Conservation (phyloP, 202 grass and related monocot species). For the Carex arenaria region DNA sequence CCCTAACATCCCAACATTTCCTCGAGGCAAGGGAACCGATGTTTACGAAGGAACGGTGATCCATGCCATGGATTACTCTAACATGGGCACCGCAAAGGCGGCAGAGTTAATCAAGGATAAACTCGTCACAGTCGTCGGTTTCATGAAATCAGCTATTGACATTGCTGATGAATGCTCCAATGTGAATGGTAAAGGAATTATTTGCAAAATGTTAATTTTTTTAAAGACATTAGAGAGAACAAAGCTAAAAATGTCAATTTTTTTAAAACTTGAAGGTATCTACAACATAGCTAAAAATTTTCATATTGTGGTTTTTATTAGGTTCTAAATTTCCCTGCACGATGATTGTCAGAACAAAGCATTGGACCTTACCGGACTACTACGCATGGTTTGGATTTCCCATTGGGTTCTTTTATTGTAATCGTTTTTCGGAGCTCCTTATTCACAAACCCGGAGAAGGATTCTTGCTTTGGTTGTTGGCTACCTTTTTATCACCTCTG, state of each 20-base stretch:
- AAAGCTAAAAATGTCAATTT: too few relatives aligned
- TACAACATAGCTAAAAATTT: background rate
- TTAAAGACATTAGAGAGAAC: background rate
- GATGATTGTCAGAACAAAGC: slow-evolving; percentile 43
- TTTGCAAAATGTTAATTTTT: background rate
- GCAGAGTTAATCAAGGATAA: slow-evolving; percentile 48
- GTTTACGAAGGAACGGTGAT: slow-evolving; percentile 44
- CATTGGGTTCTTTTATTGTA: slow-evolving; percentile 45
- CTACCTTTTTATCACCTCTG: slow-evolving; percentile 52
- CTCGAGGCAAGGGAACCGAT: slow-evolving; percentile 32
- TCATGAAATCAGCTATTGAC: slow-evolving; percentile 50
- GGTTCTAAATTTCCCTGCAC: slow-evolving; percentile 54
- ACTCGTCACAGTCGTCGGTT: slow-evolving; percentile 54
- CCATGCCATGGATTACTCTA: slow-evolving; percentile 55
- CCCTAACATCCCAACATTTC: slow-evolving; percentile 53
- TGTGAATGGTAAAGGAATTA: slow-evolving; percentile 40
- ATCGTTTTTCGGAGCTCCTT: slow-evolving; percentile 69
- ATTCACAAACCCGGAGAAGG: slow-evolving; percentile 66
- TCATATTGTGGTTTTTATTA: background rate
- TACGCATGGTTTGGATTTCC: slow-evolving; percentile 35
- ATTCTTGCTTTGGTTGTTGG: slow-evolving; percentile 32
- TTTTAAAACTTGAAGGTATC: too few relatives aligned
- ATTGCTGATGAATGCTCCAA: slow-evolving; percentile 58
- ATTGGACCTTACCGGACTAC: slow-evolving; percentile 42
- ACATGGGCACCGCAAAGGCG: slow-evolving; percentile 42